A percentile compares a stretch with the other conserved stretches of the same genome.
These are phyloP conservation scores for Morella rubra DNA, from an alignment of 306 rosid genomes.

Conservation along the genomic window DNA sequence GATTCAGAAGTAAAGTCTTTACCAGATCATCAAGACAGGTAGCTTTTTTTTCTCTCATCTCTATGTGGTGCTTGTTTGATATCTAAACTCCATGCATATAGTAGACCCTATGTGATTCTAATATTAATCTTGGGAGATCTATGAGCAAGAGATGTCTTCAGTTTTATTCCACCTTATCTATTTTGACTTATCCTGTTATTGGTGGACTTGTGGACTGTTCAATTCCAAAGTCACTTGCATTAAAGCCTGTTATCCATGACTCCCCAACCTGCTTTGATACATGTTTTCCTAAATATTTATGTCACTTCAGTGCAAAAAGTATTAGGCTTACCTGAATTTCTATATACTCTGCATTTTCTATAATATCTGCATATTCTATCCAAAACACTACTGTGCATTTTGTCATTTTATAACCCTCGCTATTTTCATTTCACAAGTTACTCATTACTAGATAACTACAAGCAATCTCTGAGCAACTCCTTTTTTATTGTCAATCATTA, in stretches of 20 bases:
- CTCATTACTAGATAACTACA: slow-evolving; percentile 17
- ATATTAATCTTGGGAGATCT: slow-evolving; percentile 1
- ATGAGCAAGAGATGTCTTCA: background rate
- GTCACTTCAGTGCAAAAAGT: too few species aligned
- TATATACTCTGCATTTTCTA: too few species aligned
- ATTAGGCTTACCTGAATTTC: too few species aligned
- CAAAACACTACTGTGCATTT: background rate
- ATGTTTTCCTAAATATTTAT: slow-evolving; percentile 7
- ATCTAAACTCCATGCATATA: background rate
- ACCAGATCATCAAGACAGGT: slow-evolving; percentile 92
- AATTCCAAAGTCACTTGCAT: background rate
- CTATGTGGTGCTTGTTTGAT: background rate
- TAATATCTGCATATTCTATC: too few species aligned
- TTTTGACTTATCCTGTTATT: background rate
- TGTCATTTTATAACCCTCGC: background rate
- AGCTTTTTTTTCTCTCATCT: slow-evolving; percentile 26
- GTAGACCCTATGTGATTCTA: background rate
- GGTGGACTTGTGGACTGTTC: background rate
- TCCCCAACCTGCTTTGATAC: background rate
- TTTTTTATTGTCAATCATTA: slow-evolving; percentile 41
- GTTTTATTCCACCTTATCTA: background rate
- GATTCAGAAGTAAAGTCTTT: slow-evolving; percentile 62
- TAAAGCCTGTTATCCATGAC: background rate
- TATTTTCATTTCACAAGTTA: slow-evolving; percentile 19
- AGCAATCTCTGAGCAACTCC: slow-evolving; percentile 24